Base-by-base conservation (phyloP, 305 asterid genomes). In the Rubia balearica region DNA sequence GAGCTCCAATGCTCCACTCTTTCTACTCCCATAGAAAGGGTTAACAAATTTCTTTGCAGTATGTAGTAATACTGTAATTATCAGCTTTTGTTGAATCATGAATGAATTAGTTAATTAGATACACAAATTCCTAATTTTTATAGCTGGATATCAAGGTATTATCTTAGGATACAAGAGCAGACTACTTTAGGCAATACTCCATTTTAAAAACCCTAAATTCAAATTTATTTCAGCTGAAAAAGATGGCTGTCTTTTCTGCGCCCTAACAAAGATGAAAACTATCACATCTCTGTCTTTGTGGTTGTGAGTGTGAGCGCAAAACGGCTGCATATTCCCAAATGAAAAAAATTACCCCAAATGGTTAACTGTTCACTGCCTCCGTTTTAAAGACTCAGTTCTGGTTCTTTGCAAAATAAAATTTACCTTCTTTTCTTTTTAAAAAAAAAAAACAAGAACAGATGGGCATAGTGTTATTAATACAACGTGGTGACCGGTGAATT, bases 201-300 rank as follows among this genome's bases (percentile, higher is more conserved):
- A 27, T 30, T 49, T 49, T 49, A 63, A 71, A 61, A 57, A 14
- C 45, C 75, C 76, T 73, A 62, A 71, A 12, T 38, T 16, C 21
- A 40, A 6, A 16, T 5, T 63, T 30, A 38, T 75, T 80, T 79
- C 74, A 80, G 81, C 76, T 84, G 90, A 87, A 86, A 89, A 87
- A 81, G 91, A 85, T 83, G 85, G 85, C 80, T 83, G 87, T 84
- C 87, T 75, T 70, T 72, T 69, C 86, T 84, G 75, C 75, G 77
- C 83, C 69, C 86, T 81, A 78, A 83, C 81, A 83, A 75, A 84
- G 75, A 81, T 77, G 85, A 82, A 77, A 85, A 86, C 96, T 81
- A 89, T 86, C 94, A 89, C 96, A 87, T 89, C 90, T 82, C 72
- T 19, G 4, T 27, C 24, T 30, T 7, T 2, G 13, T 61, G 17